These are phyloP conservation scores for Phytophthora boehmeriae DNA, from an alignment of 352 stramenopile genomes.

Conservation along the genomic window DNA sequence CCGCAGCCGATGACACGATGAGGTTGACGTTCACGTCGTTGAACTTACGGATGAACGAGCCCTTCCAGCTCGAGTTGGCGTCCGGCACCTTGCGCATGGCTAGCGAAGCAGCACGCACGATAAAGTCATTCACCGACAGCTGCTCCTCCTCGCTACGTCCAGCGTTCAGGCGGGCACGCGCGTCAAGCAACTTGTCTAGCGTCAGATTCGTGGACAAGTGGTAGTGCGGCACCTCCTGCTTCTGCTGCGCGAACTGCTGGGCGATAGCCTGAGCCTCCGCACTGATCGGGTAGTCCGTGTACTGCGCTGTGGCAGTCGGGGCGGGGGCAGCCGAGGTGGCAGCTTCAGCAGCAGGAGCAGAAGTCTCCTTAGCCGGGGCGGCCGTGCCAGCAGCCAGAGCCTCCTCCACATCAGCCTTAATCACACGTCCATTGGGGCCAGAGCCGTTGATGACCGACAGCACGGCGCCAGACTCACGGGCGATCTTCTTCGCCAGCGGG, in stretches of 20 bases:
- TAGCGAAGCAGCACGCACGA: conserved; percentile 96
- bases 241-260: conserved; percentile 92
- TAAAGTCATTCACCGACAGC: conserved; percentile 98
- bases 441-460: conserved; percentile 77
- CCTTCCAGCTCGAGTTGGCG: conserved; percentile 87
- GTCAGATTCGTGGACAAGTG: conserved; percentile 96
- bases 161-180: conserved; percentile 92
- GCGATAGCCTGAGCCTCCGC: conserved; percentile 77
- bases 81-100: conserved; percentile 97
- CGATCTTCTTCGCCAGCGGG: conserved; percentile 93
- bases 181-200: conserved; percentile 91
- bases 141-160: conserved; percentile 91
- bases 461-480: conserved; percentile 76
- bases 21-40: conserved; percentile 96
- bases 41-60: conserved; percentile 95
- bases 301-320: conserved; percentile 70
- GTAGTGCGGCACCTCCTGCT: conserved; percentile 97
- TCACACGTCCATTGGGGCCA: conserved; percentile 90
- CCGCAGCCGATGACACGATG: conserved; percentile 66
- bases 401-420: conserved; percentile 94
- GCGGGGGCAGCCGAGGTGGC: conserved; percentile 29
- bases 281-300: conserved; percentile 94
- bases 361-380: conserved; percentile 23
- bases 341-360: conserved; percentile 31
- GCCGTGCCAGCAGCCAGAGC: conserved; percentile 77